phyloP scores from a whole-genome alignment of 352 stramenopile species.

The Globisporangium emineosum region DNA sequence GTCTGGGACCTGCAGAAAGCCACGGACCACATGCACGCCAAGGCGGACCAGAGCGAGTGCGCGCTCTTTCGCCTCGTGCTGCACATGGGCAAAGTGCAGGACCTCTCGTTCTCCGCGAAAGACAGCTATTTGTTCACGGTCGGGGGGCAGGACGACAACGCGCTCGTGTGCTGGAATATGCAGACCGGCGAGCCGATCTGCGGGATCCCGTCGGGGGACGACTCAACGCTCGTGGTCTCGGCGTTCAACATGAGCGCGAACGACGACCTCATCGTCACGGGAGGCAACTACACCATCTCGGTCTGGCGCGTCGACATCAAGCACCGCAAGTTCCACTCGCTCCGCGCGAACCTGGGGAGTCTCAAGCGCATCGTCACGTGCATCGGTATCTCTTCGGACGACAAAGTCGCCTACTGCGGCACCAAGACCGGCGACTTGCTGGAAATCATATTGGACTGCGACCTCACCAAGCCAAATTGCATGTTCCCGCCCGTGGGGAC shows the following conservation, averaged over 20 bases:
- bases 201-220: slow-evolving; percentile 89
- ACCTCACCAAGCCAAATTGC: slow-evolving; percentile 90
- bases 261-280: slow-evolving; percentile 94
- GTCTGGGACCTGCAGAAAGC: slow-evolving; percentile 93
- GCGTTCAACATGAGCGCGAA: slow-evolving; percentile 83
- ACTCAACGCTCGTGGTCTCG: slow-evolving; percentile 86
- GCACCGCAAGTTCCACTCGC: slow-evolving; percentile 91
- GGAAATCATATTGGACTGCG: slow-evolving; percentile 93
- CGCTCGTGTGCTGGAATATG: slow-evolving; percentile 95
- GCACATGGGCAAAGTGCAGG: slow-evolving; percentile 94
- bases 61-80: slow-evolving; percentile 91
- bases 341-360: slow-evolving; percentile 93
- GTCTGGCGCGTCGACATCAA: slow-evolving; percentile 88
- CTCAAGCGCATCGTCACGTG: slow-evolving; percentile 93
- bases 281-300: slow-evolving; percentile 92
- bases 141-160: slow-evolving; percentile 96
- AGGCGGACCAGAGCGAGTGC: slow-evolving; percentile 64
- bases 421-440: slow-evolving; percentile 96
- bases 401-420: slow-evolving; percentile 92
- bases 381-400: slow-evolving; percentile 90
- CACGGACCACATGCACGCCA: slow-evolving; percentile 60
- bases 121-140: slow-evolving; percentile 91
- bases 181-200: slow-evolving; percentile 87
- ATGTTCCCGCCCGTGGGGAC: slow-evolving; percentile 71
- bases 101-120: slow-evolving; percentile 87